A percentile compares a stretch with the other conserved stretches of the same genome.
These are phyloP conservation scores for Diaporthe amygdali DNA, from an alignment of 2,329 filamentous ascomycete species.

Conservation along the genomic window DNA sequence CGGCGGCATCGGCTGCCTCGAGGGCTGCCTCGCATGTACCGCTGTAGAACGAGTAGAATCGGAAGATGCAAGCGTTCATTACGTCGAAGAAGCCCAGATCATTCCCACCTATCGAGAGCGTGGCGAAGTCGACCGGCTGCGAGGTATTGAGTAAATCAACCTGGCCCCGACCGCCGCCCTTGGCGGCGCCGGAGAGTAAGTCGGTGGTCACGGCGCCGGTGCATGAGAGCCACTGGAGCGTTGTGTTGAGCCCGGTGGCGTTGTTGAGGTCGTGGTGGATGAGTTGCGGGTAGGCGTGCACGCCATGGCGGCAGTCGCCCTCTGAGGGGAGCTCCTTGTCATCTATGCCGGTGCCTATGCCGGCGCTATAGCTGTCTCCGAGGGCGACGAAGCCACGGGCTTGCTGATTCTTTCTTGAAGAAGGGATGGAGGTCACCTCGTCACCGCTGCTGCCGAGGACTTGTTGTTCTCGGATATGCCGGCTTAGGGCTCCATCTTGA, in stretches of 20 bases:
- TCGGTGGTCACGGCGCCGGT: conserved; percentile 49
- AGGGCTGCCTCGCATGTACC: conserved; percentile 50
- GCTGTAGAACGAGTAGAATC: conserved; percentile 54
- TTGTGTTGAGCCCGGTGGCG: conserved; percentile 31
- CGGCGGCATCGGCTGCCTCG: conserved; percentile 36
- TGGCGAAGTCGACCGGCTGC: conserved; percentile 45
- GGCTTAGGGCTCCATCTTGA: background rate
- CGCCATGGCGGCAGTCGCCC: conserved; percentile 47
- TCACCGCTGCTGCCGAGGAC: background rate
- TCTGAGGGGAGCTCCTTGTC: conserved; percentile 36
- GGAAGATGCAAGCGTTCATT: conserved; percentile 55
- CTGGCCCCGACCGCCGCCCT: conserved; percentile 38
- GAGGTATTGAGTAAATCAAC: conserved; percentile 47
- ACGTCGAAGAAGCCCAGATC: conserved; percentile 56
- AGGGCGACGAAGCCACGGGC: conserved; percentile 45
- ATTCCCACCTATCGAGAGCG: conserved; percentile 54
- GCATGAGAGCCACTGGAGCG: conserved; percentile 52
- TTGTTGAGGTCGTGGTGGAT: conserved; percentile 43
- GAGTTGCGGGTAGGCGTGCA: conserved; percentile 47
- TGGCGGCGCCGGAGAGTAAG: conserved; percentile 39
- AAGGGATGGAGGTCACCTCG: too few species aligned
- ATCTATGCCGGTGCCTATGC: conserved; percentile 50
- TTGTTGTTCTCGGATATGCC: conserved; percentile 7
- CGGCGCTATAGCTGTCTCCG: conserved; percentile 54
- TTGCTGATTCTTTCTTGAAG: background rate